Evolutionary conservation across 306 rosid genomes (phyloP).

Genomic region (Citrullus amarus): DNA sequence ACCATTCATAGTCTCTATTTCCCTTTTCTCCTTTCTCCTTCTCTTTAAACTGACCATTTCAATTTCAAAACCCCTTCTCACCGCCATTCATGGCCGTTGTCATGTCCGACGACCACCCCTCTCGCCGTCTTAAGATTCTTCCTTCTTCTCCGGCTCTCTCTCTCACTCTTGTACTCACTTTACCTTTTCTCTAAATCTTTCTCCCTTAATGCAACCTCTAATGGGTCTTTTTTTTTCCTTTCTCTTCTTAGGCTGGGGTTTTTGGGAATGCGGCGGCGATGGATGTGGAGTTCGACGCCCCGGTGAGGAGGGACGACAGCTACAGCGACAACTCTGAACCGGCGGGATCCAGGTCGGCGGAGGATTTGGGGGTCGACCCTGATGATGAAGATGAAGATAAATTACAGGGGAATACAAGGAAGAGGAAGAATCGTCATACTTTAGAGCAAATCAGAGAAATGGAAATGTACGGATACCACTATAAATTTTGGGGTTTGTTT

Average conservation of each 20-base stretch:
- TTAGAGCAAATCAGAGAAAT: constrained; percentile 83
- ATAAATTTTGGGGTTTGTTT: no score
- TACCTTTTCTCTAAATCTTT: not conserved
- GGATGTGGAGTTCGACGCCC: constrained; percentile 52
- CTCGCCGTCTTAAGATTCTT: constrained; percentile 53
- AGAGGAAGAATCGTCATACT: constrained; percentile 86
- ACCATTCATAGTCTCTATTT: not conserved
- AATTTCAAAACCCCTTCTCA: not conserved
- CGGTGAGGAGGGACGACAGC: constrained; percentile 49
- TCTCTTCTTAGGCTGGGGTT: constrained; percentile 54
- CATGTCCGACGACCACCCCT: constrained; percentile 71
- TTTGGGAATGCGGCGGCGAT: constrained; percentile 50
- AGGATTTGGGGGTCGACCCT: constrained; percentile 39
- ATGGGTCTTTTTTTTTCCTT: not conserved
- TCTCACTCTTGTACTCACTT: constrained; percentile 60
- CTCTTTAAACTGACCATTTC: not conserved
- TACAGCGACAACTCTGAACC: constrained; percentile 67
- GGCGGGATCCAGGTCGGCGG: constrained; percentile 75
- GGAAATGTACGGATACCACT: constrained; percentile 41
- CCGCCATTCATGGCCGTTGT: constrained; percentile 57
- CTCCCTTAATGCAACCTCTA: not conserved
- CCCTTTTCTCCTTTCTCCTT: not conserved
- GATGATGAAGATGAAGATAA: constrained; percentile 35
- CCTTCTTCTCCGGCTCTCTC: constrained; percentile 90
- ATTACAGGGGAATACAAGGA: constrained; percentile 59